Evolutionary conservation across 495 filamentous ascomycete species (phyloP), one percentile per base, ranked within the genome.

Genomic region (Podospora fimiseda): DNA sequence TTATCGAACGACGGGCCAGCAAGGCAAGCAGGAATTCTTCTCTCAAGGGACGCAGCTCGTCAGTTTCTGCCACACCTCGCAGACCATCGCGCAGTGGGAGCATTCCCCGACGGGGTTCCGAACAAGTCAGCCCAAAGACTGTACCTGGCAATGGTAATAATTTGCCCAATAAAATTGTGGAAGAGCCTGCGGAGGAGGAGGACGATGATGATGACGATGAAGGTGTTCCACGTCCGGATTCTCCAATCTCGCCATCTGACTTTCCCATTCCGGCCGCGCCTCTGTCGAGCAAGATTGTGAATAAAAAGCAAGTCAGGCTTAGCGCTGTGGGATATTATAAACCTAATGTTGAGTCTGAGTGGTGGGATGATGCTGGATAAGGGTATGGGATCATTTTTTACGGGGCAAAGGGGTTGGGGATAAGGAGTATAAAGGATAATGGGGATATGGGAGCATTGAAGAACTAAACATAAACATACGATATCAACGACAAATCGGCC

Each of bases 241-340:
- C 66, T 37, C 69, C 71, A 7, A 58, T 70, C 14, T 68, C 70
- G 2, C 62, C 67, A 4, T 50, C 50, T 4, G 61, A 60, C 19
- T 64, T 68, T 20, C 44, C 44, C 15, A 23, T 33, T 9, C 51
- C 65, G 22, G 50, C 27, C 11, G 27, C 53, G 53, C 59, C 48
- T 44, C 61, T 55, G 56, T 62, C 59, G 60, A 73, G 64, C 51
- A 63, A 57, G 52, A 47, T 47, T 30, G 22, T 24, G 3, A 67
- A 70, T 51, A 73, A 72, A 60, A 75, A 73, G 58, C 62, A 66
- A 18, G 70, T 70, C 22, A 66, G 74, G 39, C 51, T 77, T 41
- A 77, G 74, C 46, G 74, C 74, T 2, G 72, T 77, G 19, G 74
- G 74, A 13, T 63, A 51, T 21, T 61, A 56, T 39, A 58, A 63